A percentile compares a stretch with the other conserved stretches of the same genome.
Conservation (phyloP, 148 eudicot species). For the Drosera capensis region DNA sequence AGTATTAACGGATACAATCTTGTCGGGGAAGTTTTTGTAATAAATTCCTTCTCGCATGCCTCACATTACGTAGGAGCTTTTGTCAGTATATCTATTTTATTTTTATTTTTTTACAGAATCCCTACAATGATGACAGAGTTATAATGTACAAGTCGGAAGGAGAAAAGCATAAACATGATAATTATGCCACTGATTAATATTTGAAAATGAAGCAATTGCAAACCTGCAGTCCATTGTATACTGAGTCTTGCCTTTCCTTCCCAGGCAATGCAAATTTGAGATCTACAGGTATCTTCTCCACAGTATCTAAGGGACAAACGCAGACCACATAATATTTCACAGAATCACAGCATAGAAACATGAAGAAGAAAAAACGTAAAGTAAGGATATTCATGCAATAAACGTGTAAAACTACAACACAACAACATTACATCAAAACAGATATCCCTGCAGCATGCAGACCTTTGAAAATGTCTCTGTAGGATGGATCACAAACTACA, state of each 20-base stretch:
- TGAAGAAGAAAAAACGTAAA: neutral
- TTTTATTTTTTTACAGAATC: too few species aligned
- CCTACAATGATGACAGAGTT: too few species aligned
- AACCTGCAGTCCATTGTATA: constrained; percentile 80
- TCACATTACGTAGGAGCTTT: too few species aligned
- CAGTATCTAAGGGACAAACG: constrained; percentile 27
- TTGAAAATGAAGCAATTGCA: neutral
- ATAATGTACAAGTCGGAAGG: neutral
- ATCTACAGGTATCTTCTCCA: constrained; percentile 44
- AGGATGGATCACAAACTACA: constrained; percentile 98
- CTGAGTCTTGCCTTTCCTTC: constrained; percentile 96
- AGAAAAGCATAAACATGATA: neutral
- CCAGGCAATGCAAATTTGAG: constrained; percentile 89
- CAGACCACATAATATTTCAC: constrained; percentile 1
- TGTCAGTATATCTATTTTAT: too few species aligned
- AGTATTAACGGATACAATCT: too few species aligned
- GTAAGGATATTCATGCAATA: neutral
- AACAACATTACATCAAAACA: neutral
- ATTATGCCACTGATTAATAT: neutral
- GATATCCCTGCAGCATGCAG: neutral
- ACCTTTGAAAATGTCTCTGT: constrained; percentile 94
- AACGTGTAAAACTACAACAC: neutral
- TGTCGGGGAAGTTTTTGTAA: too few species aligned
- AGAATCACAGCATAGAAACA: too few species aligned
- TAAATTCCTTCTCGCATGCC: too few species aligned